phyloP scores from a whole-genome alignment of 164 flowering plant genomes.

The Vitis labrusca region DNA sequence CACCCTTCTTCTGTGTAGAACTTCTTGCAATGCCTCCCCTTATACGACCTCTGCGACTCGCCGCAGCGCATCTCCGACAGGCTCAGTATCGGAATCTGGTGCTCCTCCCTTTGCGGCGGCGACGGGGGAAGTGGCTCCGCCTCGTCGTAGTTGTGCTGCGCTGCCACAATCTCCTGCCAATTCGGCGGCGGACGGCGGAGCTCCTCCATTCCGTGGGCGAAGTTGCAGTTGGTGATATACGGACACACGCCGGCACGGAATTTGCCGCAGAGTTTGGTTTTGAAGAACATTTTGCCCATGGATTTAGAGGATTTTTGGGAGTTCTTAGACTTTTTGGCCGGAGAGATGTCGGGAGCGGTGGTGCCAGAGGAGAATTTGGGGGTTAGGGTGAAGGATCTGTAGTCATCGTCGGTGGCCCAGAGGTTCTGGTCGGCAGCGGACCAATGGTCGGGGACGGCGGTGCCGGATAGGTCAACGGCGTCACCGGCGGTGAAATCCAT shows the following conservation, averaged over 20 bases:
- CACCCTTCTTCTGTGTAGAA: constrained; percentile 18
- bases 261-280: constrained; percentile 15
- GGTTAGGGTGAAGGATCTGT: not conserved
- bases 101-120: constrained; percentile 9
- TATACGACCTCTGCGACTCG: constrained; percentile 15
- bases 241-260: constrained; percentile 14
- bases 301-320: constrained; percentile 4
- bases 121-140: not conserved
- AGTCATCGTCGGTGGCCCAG: constrained; percentile 14
- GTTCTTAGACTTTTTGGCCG: not conserved
- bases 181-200: constrained; percentile 13
- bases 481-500: constrained; percentile 3
- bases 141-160: constrained; percentile 1
- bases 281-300: constrained; percentile 16
- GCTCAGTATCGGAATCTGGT: constrained; percentile 11
- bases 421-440: constrained; percentile 1
- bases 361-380: not conserved
- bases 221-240: constrained; percentile 14
- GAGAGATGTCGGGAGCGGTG: not conserved
- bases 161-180: constrained; percentile 17
- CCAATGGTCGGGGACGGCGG: not conserved
- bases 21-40: constrained; percentile 17
- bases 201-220: constrained; percentile 16
- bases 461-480: not conserved
- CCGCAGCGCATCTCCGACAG: not conserved